Percentiles rank a stretch among this genome's conserved stretches.
Evolutionary conservation across 768 basidiomycete genomes (phyloP).

Genomic region (Boletus tomentosulus): DNA sequence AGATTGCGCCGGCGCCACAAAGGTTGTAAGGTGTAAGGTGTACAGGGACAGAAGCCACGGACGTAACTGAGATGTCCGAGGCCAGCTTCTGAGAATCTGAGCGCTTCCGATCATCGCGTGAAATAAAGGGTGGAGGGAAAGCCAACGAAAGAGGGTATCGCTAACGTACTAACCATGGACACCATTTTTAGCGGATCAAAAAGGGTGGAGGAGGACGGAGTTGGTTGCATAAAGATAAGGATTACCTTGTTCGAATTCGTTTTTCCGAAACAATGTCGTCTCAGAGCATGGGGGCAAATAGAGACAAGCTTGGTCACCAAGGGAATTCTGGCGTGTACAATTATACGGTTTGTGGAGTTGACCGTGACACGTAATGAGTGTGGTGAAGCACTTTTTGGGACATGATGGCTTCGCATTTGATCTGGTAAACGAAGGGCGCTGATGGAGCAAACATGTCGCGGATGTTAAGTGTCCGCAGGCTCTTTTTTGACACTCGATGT

Average conservation of each 20-base stretch:
- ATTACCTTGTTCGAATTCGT: conserved; percentile 7
- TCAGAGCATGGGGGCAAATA: conserved; percentile 1
- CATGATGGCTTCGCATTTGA: neutral
- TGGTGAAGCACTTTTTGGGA: neutral
- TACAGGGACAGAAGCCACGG: conserved; percentile 30
- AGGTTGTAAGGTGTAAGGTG: conserved; percentile 19
- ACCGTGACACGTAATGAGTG: conserved; percentile 6
- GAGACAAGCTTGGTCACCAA: conserved; percentile 1
- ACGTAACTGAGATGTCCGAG: conserved; percentile 34
- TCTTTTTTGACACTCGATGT: conserved; percentile 6
- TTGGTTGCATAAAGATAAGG: conserved; percentile 20
- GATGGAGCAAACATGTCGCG: neutral
- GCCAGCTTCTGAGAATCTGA: conserved; percentile 29
- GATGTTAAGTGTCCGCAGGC: conserved; percentile 8
- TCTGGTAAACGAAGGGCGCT: neutral
- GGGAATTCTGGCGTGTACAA: conserved; percentile 2
- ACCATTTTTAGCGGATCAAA: conserved; percentile 19
- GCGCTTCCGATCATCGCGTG: conserved; percentile 23
- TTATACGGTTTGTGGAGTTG: neutral
- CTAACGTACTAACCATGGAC: conserved; percentile 14
- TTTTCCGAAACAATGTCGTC: conserved; percentile 13
- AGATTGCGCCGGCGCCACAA: conserved; percentile 27
- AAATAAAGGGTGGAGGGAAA: conserved; percentile 13
- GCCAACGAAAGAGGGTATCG: conserved; percentile 6
- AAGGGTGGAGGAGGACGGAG: conserved; percentile 11